Percentiles rank a stretch among this genome's conserved stretches.
These are phyloP conservation scores for Candida albicans DNA, from an alignment of 1,139 yeast species.

Conservation along the genomic window DNA sequence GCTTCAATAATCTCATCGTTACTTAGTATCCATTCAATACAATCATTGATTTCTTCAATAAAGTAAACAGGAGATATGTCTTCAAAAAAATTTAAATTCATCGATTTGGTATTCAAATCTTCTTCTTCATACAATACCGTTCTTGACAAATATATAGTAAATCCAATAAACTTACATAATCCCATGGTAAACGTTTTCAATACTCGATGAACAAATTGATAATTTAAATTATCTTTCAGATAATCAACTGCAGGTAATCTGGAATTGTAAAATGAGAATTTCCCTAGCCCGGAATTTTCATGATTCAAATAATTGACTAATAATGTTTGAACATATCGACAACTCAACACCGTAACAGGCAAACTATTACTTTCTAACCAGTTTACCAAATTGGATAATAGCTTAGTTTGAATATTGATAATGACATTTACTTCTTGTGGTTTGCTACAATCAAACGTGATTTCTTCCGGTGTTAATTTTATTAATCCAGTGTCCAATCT, in stretches of 20 bases:
- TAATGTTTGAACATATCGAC: slow-evolving; percentile 59
- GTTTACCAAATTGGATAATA: slow-evolving; percentile 46
- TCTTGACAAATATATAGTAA: slow-evolving; percentile 47
- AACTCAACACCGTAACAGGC: slow-evolving; percentile 63
- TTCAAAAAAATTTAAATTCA: slow-evolving; percentile 47
- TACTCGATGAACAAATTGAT: slow-evolving; percentile 44
- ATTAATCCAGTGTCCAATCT: slow-evolving; percentile 65
- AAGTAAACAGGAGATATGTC: slow-evolving; percentile 26
- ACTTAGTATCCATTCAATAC: slow-evolving; percentile 22
- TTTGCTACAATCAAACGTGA: slow-evolving; percentile 34
- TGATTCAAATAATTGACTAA: slow-evolving; percentile 38
- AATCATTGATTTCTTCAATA: slow-evolving; percentile 21
- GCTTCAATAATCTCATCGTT: slow-evolving; percentile 10
- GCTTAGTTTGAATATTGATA: slow-evolving; percentile 46
- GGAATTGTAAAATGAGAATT: slow-evolving; percentile 23
- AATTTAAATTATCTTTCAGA: slow-evolving; percentile 16
- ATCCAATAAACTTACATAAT: slow-evolving; percentile 51
- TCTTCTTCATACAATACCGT: slow-evolving; percentile 77
- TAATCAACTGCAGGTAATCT: slow-evolving; percentile 11
- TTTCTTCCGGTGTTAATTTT: slow-evolving; percentile 38
- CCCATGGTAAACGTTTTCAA: slow-evolving; percentile 51
- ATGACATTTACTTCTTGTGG: slow-evolving; percentile 38
- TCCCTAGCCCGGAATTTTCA: slow-evolving; percentile 11
- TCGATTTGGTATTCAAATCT: slow-evolving; percentile 63
- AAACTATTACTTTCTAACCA: slow-evolving; percentile 67